Evolutionary conservation across 257 asterid genomes (phyloP).

Genomic region (Hygrophila difformis): DNA sequence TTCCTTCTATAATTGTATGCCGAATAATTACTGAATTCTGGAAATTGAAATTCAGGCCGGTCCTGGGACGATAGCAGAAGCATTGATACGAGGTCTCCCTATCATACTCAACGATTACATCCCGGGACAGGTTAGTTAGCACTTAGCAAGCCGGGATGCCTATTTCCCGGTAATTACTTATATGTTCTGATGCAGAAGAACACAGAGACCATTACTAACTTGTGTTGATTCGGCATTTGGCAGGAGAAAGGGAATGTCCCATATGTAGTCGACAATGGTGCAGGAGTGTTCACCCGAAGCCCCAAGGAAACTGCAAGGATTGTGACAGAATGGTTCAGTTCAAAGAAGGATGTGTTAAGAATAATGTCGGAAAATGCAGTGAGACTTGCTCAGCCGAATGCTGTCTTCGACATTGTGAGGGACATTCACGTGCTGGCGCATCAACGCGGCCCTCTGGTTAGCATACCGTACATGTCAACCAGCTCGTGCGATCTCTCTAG

Average conservation of each 20-base stretch:
- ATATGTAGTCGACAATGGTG: slow-evolving; percentile 83
- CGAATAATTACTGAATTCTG: not conserved
- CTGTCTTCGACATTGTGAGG: slow-evolving; percentile 89
- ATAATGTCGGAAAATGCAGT: slow-evolving; percentile 77
- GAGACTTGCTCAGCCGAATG: slow-evolving; percentile 79
- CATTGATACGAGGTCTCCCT: slow-evolving; percentile 62
- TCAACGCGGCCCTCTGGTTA: slow-evolving; percentile 72
- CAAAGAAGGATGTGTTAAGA: slow-evolving; percentile 54
- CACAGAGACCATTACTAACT: no score
- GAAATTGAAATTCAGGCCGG: slow-evolving; percentile 52
- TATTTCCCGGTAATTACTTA: no score
- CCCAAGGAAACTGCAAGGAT: slow-evolving; percentile 66
- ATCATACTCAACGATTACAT: no score
- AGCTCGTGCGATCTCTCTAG: no score
- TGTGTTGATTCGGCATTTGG: no score
- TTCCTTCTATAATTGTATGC: no score
- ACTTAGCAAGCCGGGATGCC: no score
- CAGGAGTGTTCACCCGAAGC: slow-evolving; percentile 80
- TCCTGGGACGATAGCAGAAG: slow-evolving; percentile 96
- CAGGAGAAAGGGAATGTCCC: slow-evolving; percentile 98
- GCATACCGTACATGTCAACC: slow-evolving; percentile 69
- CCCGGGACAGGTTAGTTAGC: no score
- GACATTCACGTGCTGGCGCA: slow-evolving; percentile 87
- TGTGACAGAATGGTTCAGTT: slow-evolving; percentile 88
- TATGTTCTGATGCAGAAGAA: no score